phyloP scores from a whole-genome alignment of 2,329 filamentous ascomycete genomes.

The Fusarium sp. region DNA sequence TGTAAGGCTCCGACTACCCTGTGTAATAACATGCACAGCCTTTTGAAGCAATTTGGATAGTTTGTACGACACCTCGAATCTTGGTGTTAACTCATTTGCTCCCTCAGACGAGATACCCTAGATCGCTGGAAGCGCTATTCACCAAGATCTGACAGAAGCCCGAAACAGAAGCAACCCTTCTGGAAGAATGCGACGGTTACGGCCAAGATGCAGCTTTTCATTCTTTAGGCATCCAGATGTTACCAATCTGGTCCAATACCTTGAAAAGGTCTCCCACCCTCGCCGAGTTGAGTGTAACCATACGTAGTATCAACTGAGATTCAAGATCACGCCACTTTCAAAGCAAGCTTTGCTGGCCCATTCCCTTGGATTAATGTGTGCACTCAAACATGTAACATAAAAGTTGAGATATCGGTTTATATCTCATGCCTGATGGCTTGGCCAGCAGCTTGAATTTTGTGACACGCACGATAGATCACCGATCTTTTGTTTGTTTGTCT shows the following conservation, averaged over 20 bases:
- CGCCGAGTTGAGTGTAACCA: not conserved
- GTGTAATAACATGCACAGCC: not conserved
- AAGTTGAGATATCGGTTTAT: not conserved
- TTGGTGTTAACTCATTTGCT: not conserved
- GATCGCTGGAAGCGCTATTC: not conserved
- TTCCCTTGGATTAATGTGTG: not conserved
- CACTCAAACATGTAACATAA: not conserved
- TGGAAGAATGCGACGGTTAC: not conserved
- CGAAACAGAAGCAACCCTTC: not conserved
- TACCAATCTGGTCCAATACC: not conserved
- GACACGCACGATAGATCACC: slow-evolving; percentile 11
- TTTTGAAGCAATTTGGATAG: not conserved
- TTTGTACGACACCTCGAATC: not conserved
- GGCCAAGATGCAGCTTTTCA: not conserved
- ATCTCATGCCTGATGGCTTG: not conserved
- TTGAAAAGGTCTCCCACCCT: not conserved
- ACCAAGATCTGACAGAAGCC: not conserved
- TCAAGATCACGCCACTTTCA: not conserved
- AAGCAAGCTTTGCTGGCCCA: not conserved
- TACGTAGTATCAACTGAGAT: not conserved
- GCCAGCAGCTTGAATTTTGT: not conserved
- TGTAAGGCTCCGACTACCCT: not conserved
- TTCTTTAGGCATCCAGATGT: not conserved
- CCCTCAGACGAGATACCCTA: not conserved
- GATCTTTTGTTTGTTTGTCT: slow-evolving; percentile 1